phyloP scores from a whole-genome alignment of 2,329 filamentous ascomycete genomes.

The Exophiala bonariae region DNA sequence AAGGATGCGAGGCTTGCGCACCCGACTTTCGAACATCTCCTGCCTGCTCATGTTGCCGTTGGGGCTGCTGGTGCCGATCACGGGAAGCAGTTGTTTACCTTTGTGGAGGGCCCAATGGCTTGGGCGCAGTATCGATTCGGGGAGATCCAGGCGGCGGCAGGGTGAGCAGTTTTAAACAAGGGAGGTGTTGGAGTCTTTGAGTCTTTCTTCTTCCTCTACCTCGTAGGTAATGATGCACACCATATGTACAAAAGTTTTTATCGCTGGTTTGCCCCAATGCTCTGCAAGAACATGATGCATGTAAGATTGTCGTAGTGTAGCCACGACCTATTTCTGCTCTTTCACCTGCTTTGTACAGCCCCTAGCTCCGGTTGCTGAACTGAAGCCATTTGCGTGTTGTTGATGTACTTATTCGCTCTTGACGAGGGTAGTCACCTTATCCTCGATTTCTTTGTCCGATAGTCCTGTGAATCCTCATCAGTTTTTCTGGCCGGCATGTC shows the following conservation, averaged over 20 bases:
- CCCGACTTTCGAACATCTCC: slow-evolving; percentile 63
- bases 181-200: background rate
- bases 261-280: slow-evolving; percentile 6
- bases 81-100: slow-evolving; percentile 49
- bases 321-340: too few species aligned
- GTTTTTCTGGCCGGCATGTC: too few species aligned
- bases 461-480: slow-evolving; percentile 55
- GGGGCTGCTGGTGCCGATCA: slow-evolving; percentile 54
- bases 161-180: too few species aligned
- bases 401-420: slow-evolving; percentile 46
- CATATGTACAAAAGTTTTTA: slow-evolving; percentile 25
- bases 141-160: slow-evolving; percentile 12
- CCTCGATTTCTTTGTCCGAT: slow-evolving; percentile 70
- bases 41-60: slow-evolving; percentile 60
- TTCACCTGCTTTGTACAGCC: slow-evolving; percentile 4
- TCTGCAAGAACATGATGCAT: too few species aligned
- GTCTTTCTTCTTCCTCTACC: slow-evolving; percentile 1
- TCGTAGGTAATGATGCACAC: background rate
- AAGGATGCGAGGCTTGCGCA: slow-evolving; percentile 61
- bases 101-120: slow-evolving; percentile 52
- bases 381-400: too few species aligned
- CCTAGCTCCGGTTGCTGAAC: too few species aligned
- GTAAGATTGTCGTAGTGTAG: too few species aligned
- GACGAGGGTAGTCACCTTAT: slow-evolving; percentile 64
- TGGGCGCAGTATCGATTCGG: slow-evolving; percentile 59